Evolutionary conservation across 129 eudicot genomes (phyloP), one percentile per base, ranked within the genome.

Genomic region (Flaveria brownii): DNA sequence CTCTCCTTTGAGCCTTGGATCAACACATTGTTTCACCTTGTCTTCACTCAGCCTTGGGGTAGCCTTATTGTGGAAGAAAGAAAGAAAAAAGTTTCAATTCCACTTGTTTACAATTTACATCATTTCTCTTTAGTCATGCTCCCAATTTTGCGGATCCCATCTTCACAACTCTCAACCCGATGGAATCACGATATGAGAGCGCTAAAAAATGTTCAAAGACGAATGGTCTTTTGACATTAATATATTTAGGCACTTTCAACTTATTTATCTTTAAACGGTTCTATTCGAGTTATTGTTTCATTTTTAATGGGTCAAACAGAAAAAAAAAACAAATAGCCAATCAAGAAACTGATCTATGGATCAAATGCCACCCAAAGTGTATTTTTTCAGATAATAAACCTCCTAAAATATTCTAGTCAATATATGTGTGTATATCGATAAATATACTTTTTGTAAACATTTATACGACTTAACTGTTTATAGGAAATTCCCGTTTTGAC

Each of bases 31-130:
- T 71, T 92, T 89, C 28, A 93, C 97, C 83, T 90, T 90, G 82
- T 93, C 98, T 78, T 93, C 97, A 52, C 97, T 93, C 76, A 93
- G 85, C 81, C 97, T 90, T 67, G 98, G 98, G 54, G 98, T 93
- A 3, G 98, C 98, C 98, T 93, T 57, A 46, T 71, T 71, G 73
- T 9, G 59, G 23, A 81, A 49, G 70, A 56, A n/a, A 39, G 54
- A 12, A 47, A 12, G 6, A 63, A 16, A 30, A 16, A 60, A 2
- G 2, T 1, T 18, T 60, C 66, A 60, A 60, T 60, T 25, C 6
- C 36, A 60, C 39, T 60, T 60, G 66, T 25, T 60, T 20, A 9
- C 11, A 18, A 25, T 60, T 25, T 18, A 18, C 11, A 18, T 54
- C 20, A 17, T 36, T 54, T 54, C n/a, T 25, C 33, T 33, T 17